Conservation (phyloP, 1,139 yeast genomes). For the Groenewaldozyma auringiensis region DNA sequence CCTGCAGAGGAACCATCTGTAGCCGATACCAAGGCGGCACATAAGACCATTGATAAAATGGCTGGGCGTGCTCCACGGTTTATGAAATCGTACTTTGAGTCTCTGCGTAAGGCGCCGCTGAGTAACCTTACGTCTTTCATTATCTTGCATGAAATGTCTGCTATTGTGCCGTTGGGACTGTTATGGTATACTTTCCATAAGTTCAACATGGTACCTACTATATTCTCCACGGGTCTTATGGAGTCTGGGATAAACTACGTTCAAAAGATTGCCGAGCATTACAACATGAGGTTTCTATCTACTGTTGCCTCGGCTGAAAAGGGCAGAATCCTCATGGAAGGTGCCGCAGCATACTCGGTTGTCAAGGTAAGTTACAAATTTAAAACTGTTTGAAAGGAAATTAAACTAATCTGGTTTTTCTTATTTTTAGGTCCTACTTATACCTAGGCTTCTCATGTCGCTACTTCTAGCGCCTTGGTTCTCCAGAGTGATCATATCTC, state of each 20-base stretch:
- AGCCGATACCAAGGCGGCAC: neutral
- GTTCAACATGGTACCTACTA: constrained; percentile 42
- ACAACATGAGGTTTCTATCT: constrained; percentile 27
- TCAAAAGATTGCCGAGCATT: constrained; percentile 38
- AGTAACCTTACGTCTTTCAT: constrained; percentile 68
- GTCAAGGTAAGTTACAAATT: constrained; percentile 42
- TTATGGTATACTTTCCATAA: constrained; percentile 71
- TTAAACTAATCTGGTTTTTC: neutral
- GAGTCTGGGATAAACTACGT: constrained; percentile 55
- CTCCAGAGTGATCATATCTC: neutral
- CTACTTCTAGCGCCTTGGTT: constrained; percentile 1
- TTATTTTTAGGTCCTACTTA: neutral
- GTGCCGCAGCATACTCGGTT: constrained; percentile 81
- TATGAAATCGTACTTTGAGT: constrained; percentile 43
- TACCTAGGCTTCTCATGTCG: neutral
- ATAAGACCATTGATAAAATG: neutral
- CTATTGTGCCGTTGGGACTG: constrained; percentile 68
- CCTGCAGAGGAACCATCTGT: neutral
- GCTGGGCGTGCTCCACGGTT: constrained; percentile 35
- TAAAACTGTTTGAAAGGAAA: neutral
- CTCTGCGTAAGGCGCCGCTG: constrained; percentile 53
- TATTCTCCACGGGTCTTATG: constrained; percentile 56
- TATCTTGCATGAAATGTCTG: constrained; percentile 78
- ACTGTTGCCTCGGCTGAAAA: constrained; percentile 40
- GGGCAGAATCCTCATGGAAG: constrained; percentile 57